Evolutionary conservation across 768 basidiomycete species (phyloP).

Genomic region (Glaciozyma antarctica): DNA sequence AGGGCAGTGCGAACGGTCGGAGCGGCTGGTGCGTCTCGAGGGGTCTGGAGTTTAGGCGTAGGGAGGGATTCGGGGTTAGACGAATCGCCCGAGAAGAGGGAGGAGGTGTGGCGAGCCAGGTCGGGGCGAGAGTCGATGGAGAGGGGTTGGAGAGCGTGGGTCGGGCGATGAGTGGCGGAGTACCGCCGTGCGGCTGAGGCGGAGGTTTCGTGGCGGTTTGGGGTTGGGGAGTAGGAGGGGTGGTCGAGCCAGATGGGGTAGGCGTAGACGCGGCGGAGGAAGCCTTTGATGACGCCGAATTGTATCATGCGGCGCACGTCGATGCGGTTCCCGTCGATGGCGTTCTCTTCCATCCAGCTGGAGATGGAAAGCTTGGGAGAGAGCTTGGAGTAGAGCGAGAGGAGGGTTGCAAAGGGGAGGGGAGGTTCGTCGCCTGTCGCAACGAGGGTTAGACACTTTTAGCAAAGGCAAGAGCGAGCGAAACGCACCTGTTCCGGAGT

Average conservation of each 20-base stretch:
- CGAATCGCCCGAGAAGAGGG: neutral
- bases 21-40: no score
- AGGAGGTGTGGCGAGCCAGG: constrained; percentile 2
- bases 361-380: constrained; percentile 71
- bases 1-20: no score
- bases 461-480: neutral
- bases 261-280: constrained; percentile 83
- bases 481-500: constrained; percentile 34
- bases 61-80: constrained; percentile 25
- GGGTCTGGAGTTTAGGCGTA: constrained; percentile 8
- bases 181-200: neutral
- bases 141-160: neutral
- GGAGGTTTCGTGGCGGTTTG: constrained; percentile 21
- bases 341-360: constrained; percentile 75
- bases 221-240: constrained; percentile 18
- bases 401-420: constrained; percentile 70
- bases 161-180: neutral
- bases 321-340: constrained; percentile 62
- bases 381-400: constrained; percentile 76
- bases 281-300: constrained; percentile 98
- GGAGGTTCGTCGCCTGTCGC: constrained; percentile 46
- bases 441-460: neutral
- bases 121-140: constrained; percentile 22
- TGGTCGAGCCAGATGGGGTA: constrained; percentile 60
- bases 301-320: constrained; percentile 90